Conservation (phyloP, 2,329 filamentous ascomycete genomes). For the Zymoseptoria tritici region DNA sequence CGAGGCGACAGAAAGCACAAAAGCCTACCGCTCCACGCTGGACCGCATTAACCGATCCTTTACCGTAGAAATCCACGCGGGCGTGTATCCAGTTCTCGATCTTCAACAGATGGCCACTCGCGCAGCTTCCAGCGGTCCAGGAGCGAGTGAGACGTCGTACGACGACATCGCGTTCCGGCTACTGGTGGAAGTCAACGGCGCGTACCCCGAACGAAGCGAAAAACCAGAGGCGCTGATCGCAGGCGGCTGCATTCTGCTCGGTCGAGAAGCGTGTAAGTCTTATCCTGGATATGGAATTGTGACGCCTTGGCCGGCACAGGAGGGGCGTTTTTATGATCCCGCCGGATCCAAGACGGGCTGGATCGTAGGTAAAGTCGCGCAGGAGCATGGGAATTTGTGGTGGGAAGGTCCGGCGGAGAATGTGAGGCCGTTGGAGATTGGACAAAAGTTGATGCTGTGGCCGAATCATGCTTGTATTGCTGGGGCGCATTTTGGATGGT, state of each 20-base stretch:
- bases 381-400: slow-evolving; percentile 68
- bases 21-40: slow-evolving; percentile 31
- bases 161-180: slow-evolving; percentile 59
- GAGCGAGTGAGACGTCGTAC: slow-evolving; percentile 34
- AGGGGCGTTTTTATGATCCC: slow-evolving; percentile 27
- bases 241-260: slow-evolving; percentile 62
- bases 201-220: slow-evolving; percentile 54
- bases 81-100: slow-evolving; percentile 68
- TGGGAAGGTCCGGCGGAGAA: slow-evolving; percentile 46
- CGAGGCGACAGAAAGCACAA: slow-evolving; percentile 30
- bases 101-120: slow-evolving; percentile 72
- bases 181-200: slow-evolving; percentile 62
- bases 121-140: slow-evolving; percentile 40
- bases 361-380: slow-evolving; percentile 64
- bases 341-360: slow-evolving; percentile 45
- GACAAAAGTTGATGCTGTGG: slow-evolving; percentile 64
- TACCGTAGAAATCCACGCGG: slow-evolving; percentile 63
- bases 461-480: slow-evolving; percentile 78
- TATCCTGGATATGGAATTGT: slow-evolving; percentile 67
- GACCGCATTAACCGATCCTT: slow-evolving; percentile 28
- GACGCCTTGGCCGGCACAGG: slow-evolving; percentile 47
- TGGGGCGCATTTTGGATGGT: slow-evolving; percentile 63
- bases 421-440: slow-evolving; percentile 48
- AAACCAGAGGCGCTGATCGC: slow-evolving; percentile 60
- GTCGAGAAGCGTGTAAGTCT: slow-evolving; percentile 62